Percentiles rank a stretch among this genome's conserved stretches.
Conservation (phyloP, 805 yeast genomes). For the Ogataea siamensis region DNA sequence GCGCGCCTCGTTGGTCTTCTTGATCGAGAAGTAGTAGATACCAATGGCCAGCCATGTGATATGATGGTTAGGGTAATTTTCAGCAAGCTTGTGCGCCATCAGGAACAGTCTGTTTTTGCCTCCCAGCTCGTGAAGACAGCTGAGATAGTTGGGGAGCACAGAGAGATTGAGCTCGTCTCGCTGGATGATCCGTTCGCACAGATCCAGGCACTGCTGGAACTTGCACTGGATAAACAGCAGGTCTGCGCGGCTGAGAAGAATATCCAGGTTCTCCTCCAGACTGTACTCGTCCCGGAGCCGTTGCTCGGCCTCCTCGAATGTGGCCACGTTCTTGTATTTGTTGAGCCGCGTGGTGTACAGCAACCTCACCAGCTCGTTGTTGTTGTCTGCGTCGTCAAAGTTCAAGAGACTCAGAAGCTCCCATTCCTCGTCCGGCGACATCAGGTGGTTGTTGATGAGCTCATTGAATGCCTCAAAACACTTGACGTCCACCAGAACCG, state of each 20-base stretch:
- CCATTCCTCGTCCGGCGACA: conserved; percentile 88
- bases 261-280: conserved; percentile 66
- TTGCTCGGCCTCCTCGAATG: conserved; percentile 63
- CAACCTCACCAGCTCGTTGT: conserved; percentile 73
- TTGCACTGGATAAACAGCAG: conserved; percentile 70
- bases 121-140: conserved; percentile 82
- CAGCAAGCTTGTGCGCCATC: conserved; percentile 82
- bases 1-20: conserved; percentile 77
- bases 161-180: conserved; percentile 71
- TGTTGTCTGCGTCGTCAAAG: conserved; percentile 73
- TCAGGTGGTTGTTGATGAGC: conserved; percentile 63
- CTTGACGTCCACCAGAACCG: conserved; percentile 81
- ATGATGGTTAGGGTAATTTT: conserved; percentile 73
- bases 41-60: conserved; percentile 94
- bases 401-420: conserved; percentile 62
- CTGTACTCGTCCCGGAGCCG: conserved; percentile 70
- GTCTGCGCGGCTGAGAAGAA: conserved; percentile 68
- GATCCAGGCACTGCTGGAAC: conserved; percentile 68
- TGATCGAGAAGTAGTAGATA: conserved; percentile 75
- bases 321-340: conserved; percentile 60
- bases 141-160: conserved; percentile 72
- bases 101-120: conserved; percentile 78
- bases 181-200: conserved; percentile 61
- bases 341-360: conserved; percentile 75
- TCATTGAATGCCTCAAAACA: conserved; percentile 92